A percentile compares a stretch with the other conserved stretches of the same genome.
Evolutionary conservation across 306 rosid genomes (phyloP).

Genomic region (Astragalus glycyphyllos): DNA sequence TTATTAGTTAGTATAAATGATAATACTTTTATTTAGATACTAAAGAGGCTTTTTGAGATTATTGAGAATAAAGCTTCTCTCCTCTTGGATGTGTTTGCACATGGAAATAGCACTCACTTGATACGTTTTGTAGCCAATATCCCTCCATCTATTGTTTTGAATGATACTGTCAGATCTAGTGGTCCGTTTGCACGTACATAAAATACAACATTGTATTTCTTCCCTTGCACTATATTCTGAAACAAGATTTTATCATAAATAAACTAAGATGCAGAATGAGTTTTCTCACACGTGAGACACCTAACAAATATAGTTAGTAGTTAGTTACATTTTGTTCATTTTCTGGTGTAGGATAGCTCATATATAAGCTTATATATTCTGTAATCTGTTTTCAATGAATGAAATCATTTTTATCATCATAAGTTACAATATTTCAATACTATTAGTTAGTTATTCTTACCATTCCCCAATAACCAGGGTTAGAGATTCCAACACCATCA

Average conservation of each 20-base stretch:
- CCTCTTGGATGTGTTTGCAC: not conserved
- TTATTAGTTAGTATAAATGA: not conserved
- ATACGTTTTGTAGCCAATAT: constrained; percentile 56
- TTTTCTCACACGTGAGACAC: no score
- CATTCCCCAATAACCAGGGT: constrained; percentile 90
- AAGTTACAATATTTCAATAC: no score
- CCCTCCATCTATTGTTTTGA: constrained; percentile 53
- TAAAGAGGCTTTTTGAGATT: not conserved
- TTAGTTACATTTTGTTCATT: no score
- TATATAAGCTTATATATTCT: no score
- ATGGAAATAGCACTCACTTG: constrained; percentile 47
- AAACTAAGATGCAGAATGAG: not conserved
- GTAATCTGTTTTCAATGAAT: no score
- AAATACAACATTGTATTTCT: constrained; percentile 60
- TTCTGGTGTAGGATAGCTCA: no score
- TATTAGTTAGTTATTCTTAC: constrained; percentile 41
- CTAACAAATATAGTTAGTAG: no score
- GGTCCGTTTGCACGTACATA: constrained; percentile 57
- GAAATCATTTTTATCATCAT: no score
- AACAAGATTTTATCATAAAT: constrained; percentile 12
- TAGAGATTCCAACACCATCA: constrained; percentile 72
- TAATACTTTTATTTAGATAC: no score
- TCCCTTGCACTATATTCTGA: constrained; percentile 74
- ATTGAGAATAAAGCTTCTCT: not conserved
- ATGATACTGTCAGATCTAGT: constrained; percentile 58